Base-by-base conservation (phyloP, 805 yeast genomes). In the Sugiyamaella floridensis region DNA sequence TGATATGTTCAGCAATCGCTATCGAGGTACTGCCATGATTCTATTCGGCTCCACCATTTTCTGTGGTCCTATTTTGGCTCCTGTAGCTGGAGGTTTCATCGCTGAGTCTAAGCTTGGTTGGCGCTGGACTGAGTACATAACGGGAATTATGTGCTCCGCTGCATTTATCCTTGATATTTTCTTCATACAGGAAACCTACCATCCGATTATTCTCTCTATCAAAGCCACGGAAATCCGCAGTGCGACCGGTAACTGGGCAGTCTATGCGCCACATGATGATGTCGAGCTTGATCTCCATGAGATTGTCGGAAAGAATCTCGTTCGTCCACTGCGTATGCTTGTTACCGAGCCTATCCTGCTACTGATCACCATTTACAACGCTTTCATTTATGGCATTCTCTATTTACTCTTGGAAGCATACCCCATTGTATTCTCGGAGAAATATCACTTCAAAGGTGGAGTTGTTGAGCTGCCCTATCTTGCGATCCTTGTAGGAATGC, bases 41-140 rank as follows among this genome's bases (percentile, higher is more conserved):
- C 58, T 84, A 15, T 89, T 89, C 62, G 75, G 89, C 1, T 75
- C 86, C 71, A 81, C 83, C 48, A 86, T 88, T 42, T 85, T 86
- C 59, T 74, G 76, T 41, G 90, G 93, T 53, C 96, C 96, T 19
- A 75, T 86, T 72, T 50, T 84, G 34, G 89, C 90, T 0, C 96
- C 96, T 16, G 81, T 88, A 54, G 77, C 79, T 49, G 86, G 89
- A 54, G 82, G 83, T 0, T 86, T 82, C 67, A 80, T 83, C 45
- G 77, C 74, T 15, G 65, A 69, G 45, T 76, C 79, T 55, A 71
- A 76, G 52, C 70, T 88, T 44, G 86, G 88, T 19, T 87, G 95
- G 93, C 76, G 95, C 63, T 87, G 95, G 95, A 77, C 86, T n/a
- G 76, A 74, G 56, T 87, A 86, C 66, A 69, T 86, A 50, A 74